Evolutionary conservation across 1,139 yeast genomes (phyloP), one percentile per base, ranked within the genome.

Genomic region (Lodderomyces parapsilosis): DNA sequence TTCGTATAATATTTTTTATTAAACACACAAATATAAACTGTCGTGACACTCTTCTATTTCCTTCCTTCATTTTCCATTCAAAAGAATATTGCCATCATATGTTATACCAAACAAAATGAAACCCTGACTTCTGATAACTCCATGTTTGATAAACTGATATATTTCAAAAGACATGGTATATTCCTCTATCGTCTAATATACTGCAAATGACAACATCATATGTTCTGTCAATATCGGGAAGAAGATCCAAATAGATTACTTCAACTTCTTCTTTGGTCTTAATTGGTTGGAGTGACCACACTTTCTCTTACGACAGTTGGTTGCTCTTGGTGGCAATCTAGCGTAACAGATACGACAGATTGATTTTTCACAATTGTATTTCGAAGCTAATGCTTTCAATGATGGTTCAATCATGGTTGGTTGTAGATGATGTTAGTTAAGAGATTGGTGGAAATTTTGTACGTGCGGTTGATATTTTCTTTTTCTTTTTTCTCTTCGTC

Each of bases 251-350:
- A 30, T 30, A 30, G 33, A 37, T 78, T 81, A 91, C 84, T 91
- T 91, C 77, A 90, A 86, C 90, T 93, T 93, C 96, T 93, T 93
- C 96, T 91, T 91, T 80, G 97, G 97, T 84, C 98, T 90, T 78
- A 93, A 88, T 83, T 93, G 99, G 84, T 93, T 93, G 76, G 96
- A 83, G 95, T 93, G 99, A 70, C 99, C 99, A 80, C 99, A 93
- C 86, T 93, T 93, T 89, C 97, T 90, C 98, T 93, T 93, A 84
- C 99, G 90, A 86, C 99, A 93, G 96, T 93, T 93, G 79, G 98
- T 93, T 66, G 99, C 99, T 86, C 98, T 93, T 77, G 98, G 96
- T 71, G 99, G 99, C 72, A 93, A 90, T 85, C 99, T 94, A 67
- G 99, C 98, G 86, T 93, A 93, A 83, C 99, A 93, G 77, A 90